A percentile compares a stretch with the other conserved stretches of the same genome.
Evolutionary conservation across 805 yeast species (phyloP).

Genomic region (Candida krabiensis): DNA sequence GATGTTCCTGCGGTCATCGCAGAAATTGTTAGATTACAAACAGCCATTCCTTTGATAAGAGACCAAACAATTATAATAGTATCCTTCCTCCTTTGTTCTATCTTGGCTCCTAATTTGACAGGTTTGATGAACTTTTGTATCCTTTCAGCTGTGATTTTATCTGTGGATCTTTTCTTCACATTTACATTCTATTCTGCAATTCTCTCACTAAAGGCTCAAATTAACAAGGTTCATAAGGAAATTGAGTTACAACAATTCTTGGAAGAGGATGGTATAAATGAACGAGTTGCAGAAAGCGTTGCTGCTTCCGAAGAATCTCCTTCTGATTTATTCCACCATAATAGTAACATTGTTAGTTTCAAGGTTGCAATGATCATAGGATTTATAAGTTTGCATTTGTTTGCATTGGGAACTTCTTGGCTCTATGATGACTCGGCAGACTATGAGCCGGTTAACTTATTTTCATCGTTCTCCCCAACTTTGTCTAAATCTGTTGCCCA

Average conservation of each 20-base stretch:
- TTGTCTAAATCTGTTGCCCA: conserved; percentile 43
- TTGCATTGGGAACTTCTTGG: conserved; percentile 73
- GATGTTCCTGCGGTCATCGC: conserved; percentile 35
- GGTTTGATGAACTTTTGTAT: conserved; percentile 82
- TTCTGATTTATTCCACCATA: conserved; percentile 33
- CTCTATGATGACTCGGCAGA: conserved; percentile 48
- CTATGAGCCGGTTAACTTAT: conserved; percentile 24
- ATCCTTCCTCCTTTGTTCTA: conserved; percentile 66
- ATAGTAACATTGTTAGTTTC: conserved; percentile 49
- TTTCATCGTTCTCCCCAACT: conserved; percentile 27
- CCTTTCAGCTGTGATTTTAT: conserved; percentile 65
- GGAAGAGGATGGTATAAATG: conserved; percentile 90
- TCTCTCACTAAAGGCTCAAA: conserved; percentile 84
- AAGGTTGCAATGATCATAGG: conserved; percentile 60
- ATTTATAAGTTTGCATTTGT: conserved; percentile 63
- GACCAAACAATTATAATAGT: conserved; percentile 74
- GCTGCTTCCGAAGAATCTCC: conserved; percentile 38
- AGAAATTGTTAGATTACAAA: conserved; percentile 31
- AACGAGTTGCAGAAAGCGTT: conserved; percentile 71
- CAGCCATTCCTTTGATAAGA: conserved; percentile 58
- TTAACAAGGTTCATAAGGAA: conserved; percentile 79
- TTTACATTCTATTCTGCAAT: conserved; percentile 83
- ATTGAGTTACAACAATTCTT: conserved; percentile 73
- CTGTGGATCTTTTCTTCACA: conserved; percentile 69
- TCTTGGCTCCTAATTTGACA: conserved; percentile 64